Conservation (phyloP, 768 basidiomycete genomes). For the Calocybe indica region DNA sequence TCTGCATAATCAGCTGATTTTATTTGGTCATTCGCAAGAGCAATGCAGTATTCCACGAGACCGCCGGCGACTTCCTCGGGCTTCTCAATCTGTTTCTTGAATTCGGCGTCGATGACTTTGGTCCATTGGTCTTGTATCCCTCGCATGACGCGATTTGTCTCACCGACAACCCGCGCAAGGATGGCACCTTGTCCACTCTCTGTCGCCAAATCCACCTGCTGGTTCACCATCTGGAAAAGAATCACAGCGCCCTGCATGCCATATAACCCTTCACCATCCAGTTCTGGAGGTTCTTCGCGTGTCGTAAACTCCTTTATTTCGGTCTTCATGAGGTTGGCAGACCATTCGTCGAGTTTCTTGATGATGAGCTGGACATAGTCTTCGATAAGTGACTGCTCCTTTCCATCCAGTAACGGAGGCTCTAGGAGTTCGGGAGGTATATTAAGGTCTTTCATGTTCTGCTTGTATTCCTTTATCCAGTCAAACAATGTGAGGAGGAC, state of each 20-base stretch:
- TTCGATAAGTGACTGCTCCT: conserved; percentile 89
- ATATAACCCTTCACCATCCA: conserved; percentile 85
- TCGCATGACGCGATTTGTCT: conserved; percentile 86
- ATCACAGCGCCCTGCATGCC: conserved; percentile 91
- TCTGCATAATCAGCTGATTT: conserved; percentile 94
- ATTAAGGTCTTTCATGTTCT: conserved; percentile 90
- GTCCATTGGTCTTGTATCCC: conserved; percentile 85
- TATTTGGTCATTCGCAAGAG: conserved; percentile 96
- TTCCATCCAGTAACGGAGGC: conserved; percentile 91
- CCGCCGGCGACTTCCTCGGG: conserved; percentile 85
- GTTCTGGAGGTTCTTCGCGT: conserved; percentile 81
- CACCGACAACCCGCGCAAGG: conserved; percentile 83
- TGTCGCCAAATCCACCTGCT: conserved; percentile 90
- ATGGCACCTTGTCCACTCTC: conserved; percentile 96
- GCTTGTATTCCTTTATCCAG: conserved; percentile 95
- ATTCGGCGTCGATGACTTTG: conserved; percentile 75
- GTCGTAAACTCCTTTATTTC: conserved; percentile 81
- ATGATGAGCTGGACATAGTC: conserved; percentile 93
- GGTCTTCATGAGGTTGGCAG: conserved; percentile 86
- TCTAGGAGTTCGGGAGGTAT: conserved; percentile 77
- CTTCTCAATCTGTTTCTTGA: conserved; percentile 82
- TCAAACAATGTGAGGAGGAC: conserved; percentile 80
- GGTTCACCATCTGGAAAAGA: conserved; percentile 97
- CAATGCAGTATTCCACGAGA: conserved; percentile 92
- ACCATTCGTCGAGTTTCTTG: conserved; percentile 96